A percentile compares a stretch with the other conserved stretches of the same genome.
Evolutionary conservation across 352 stramenopile genomes (phyloP).

Genomic region (Elongisporangium anandrum): DNA sequence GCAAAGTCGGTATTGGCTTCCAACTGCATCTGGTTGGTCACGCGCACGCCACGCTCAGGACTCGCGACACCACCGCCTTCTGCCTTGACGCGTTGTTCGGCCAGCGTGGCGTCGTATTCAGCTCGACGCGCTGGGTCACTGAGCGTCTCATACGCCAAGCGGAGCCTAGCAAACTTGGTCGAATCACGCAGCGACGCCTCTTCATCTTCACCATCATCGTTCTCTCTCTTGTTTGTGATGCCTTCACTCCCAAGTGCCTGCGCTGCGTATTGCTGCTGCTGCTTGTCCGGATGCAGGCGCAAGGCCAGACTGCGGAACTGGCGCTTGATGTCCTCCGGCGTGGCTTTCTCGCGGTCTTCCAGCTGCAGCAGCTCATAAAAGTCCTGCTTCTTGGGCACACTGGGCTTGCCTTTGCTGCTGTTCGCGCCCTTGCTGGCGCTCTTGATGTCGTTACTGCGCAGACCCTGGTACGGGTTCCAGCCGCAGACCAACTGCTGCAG

Average conservation of each 20-base stretch:
- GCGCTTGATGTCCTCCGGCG: constrained; percentile 43
- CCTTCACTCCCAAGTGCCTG: background rate
- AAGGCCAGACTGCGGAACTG: constrained; percentile 69
- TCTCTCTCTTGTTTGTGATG: constrained; percentile 3
- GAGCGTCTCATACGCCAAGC: constrained; percentile 72
- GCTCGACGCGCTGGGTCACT: constrained; percentile 48
- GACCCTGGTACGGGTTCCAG: constrained; percentile 80
- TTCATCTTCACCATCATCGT: constrained; percentile 6
- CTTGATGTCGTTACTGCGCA: constrained; percentile 8
- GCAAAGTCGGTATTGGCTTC: constrained; percentile 72
- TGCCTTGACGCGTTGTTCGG: constrained; percentile 3
- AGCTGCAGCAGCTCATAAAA: constrained; percentile 66
- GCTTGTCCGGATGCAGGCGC: constrained; percentile 69
- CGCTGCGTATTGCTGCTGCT: constrained; percentile 14
- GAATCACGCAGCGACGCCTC: constrained; percentile 11
- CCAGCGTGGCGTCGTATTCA: constrained; percentile 54
- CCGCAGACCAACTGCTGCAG: constrained; percentile 48
- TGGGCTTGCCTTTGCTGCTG: constrained; percentile 13
- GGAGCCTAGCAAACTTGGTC: constrained; percentile 59
- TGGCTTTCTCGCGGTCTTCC: constrained; percentile 14
- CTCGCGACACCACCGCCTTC: background rate
- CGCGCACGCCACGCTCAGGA: constrained; percentile 17
- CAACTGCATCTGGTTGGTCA: constrained; percentile 58
- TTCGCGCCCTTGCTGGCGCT: constrained; percentile 8
- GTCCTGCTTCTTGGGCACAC: constrained; percentile 33